Percentiles rank a stretch among this genome's conserved stretches.
These are phyloP conservation scores for Boletus huronensis DNA, from an alignment of 768 basidiomycete species.

Conservation along the genomic window DNA sequence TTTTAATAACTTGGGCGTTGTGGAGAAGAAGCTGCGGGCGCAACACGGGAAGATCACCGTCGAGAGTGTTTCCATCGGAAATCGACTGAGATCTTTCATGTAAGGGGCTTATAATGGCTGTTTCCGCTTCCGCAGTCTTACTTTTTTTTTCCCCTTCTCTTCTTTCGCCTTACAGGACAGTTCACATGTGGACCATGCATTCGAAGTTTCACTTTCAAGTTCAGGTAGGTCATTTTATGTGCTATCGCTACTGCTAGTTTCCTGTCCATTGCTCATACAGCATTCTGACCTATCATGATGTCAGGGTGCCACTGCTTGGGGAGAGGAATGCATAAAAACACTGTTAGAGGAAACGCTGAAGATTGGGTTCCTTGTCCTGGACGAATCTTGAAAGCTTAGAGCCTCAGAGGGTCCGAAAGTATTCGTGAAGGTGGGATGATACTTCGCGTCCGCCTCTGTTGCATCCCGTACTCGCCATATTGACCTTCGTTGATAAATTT, in stretches of 20 bases:
- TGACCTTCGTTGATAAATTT: background rate
- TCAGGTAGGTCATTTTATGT: constrained; percentile 1
- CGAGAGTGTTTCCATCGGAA: constrained; percentile 5
- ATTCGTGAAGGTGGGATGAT: background rate
- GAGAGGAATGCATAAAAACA: constrained; percentile 13
- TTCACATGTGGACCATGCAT: constrained; percentile 20
- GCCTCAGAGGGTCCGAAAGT: too few relatives aligned
- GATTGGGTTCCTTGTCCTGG: constrained; percentile 13
- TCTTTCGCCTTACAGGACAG: background rate
- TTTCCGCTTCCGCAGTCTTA: background rate
- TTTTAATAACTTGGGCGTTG: constrained; percentile 13
- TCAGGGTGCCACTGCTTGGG: constrained; percentile 22
- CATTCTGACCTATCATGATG: background rate
- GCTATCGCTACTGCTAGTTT: background rate
- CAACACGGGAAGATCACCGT: constrained; percentile 4
- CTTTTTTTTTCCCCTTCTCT: background rate
- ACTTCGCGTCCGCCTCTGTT: background rate
- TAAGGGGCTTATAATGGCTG: background rate
- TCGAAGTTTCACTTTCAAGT: constrained; percentile 15
- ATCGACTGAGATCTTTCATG: constrained; percentile 8
- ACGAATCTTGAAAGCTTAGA: background rate
- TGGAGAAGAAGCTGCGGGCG: constrained; percentile 11
- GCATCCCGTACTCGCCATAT: background rate
- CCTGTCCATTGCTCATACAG: background rate
- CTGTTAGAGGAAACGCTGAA: constrained; percentile 17